Base-by-base conservation (phyloP, 2,329 filamentous ascomycete genomes). In the Epichloe sibirici region DNA sequence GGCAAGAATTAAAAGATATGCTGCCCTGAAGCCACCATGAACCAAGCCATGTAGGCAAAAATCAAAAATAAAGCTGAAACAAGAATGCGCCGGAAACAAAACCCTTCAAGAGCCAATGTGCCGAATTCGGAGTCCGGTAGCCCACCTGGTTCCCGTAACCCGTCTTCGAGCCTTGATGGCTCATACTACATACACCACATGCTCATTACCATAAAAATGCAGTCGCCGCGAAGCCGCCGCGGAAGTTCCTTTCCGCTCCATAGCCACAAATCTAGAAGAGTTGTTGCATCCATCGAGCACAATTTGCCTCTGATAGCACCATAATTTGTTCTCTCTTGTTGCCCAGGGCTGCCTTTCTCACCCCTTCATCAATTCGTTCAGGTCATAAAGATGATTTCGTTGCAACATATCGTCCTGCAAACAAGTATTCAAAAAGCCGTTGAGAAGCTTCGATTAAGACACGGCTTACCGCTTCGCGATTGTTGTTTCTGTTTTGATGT, bases 401-500 rank as follows among this genome's bases (percentile, higher is more conserved):
- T 34, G 42, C 48, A 55, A 28, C 25, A 38, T 53, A 54, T 53
- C 54, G 57, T 28, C 13, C 13, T 39, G 17, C 21, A 8, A n/a
- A 21, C 15, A 39, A 12, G 23, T 12, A n/a, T 45, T 59, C 56
- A 67, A 51, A 67, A 68, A 47, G 58, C 56, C 31, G 63, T 67
- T 17, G 65, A 61, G 44, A 60, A 66, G 57, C 64, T 67, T 57
- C 65, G 62, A 38, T 61, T 60, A 12, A 67, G 47, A 5, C 57
- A 51, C 17, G 63, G 64, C 43, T 66, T 67, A 46, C 51, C 59
- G 52, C 51, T 57, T 53, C 61, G 61, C 37, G 62, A 56, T 42
- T 59, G 64, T 55, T 65, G 63, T 55, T 65, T 51, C 37, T 50
- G 53, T 17, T 43, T 66, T 54, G 63, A 52, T 53, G 61, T 44